phyloP scores from a whole-genome alignment of 352 stramenopile genomes.

The Phytophthora macrochlamydospora region DNA sequence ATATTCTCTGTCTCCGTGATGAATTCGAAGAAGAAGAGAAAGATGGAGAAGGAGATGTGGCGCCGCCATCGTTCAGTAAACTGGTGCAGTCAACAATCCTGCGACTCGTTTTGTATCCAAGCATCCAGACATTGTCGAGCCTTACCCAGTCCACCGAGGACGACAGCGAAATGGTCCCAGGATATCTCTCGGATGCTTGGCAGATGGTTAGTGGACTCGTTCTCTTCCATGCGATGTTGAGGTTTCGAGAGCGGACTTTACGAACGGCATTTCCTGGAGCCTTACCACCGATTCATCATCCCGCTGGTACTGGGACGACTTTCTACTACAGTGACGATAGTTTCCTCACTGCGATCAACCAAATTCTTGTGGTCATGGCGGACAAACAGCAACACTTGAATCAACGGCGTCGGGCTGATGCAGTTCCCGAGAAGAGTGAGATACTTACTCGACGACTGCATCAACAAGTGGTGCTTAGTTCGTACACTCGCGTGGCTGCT shows the following conservation, averaged over 20 bases:
- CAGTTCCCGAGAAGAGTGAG: background rate
- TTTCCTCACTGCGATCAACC: conserved; percentile 34
- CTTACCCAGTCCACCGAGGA: conserved; percentile 16
- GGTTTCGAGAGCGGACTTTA: conserved; percentile 25
- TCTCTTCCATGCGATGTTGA: conserved; percentile 46
- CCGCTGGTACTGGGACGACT: background rate
- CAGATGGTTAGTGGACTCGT: conserved; percentile 44
- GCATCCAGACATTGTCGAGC: conserved; percentile 17
- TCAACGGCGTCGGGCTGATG: background rate
- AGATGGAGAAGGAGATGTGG: background rate
- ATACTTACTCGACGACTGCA: conserved; percentile 17
- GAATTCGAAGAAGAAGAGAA: conserved; percentile 9
- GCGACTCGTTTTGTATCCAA: conserved; percentile 37
- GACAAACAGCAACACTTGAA: conserved; percentile 17
- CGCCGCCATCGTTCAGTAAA: conserved; percentile 32
- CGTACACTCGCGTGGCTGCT: conserved; percentile 19
- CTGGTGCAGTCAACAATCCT: conserved; percentile 49
- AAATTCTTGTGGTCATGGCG: conserved; percentile 8
- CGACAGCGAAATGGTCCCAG: conserved; percentile 6
- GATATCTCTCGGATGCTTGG: conserved; percentile 14
- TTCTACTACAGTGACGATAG: conserved; percentile 24
- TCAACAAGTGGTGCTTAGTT: conserved; percentile 28
- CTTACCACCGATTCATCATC: conserved; percentile 7
- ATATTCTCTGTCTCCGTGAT: conserved; percentile 37
- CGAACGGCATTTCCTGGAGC: conserved; percentile 10